Evolutionary conservation across 805 yeast species (phyloP), one percentile per base, ranked within the genome.

Genomic region (Starmera amethionina): DNA sequence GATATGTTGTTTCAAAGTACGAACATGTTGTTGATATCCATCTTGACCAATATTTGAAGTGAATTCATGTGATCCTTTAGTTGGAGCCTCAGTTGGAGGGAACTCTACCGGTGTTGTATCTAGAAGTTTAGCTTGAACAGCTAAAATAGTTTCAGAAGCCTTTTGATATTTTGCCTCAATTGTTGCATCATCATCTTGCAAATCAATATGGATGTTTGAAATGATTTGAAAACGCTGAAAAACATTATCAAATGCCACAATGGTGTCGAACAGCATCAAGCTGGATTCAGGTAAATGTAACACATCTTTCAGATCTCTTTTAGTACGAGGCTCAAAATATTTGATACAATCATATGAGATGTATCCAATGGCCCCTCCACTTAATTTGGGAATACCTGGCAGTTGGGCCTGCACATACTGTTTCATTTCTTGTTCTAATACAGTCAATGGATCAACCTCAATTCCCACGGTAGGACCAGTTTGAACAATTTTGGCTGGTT

Each of bases 281-380:
- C 82, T 80, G 3, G 96, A 82, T 63, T 93, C 99, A 0, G 99
- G 99, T 10, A 93, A 72, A 45, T 83, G 62, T 50, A 93, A 65
- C 1, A 81, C 79, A 59, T 93, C 97, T 49, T 82, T 77, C 50
- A 89, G 68, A 4, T 71, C 71, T 47, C 85, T 75, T 44, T 72
- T 73, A 1, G 97, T 90, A 50, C 72, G 80, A 44, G 99, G 99
- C 64, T 93, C 99, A 50, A 93, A 93, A 62, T 93, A 93, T 58
- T 87, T 84, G 55, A 93, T 83, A 67, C 99, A 93, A 61, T 93
- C 99, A 55, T 93, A 93, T 1, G 97, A 86, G 35, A 93, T 79
- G 58, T 88, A 93, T 2, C 99, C 99, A 40, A 90, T 73, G 6
- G 97, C 97, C 47, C 99, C 99, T 42, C 99, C 98, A 51, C 89